Evolutionary conservation across 805 yeast species (phyloP).

Genomic region (Cyberlindnera xylosilytica): DNA sequence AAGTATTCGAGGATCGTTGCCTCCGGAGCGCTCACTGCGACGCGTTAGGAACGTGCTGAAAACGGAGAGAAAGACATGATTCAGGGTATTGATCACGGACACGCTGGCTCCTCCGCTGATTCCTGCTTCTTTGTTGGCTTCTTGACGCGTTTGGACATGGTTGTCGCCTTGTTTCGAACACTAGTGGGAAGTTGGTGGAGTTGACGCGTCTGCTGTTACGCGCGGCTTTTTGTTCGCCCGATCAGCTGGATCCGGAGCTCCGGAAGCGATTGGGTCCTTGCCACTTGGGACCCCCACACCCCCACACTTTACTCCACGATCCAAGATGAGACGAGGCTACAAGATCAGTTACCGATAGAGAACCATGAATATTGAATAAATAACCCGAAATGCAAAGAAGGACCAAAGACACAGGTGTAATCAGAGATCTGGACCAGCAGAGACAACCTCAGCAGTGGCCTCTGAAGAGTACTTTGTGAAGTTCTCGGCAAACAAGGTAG

Average conservation of each 20-base stretch:
- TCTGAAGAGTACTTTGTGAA: conserved; percentile 79
- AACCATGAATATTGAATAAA: conserved; percentile 8
- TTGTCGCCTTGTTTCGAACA: not conserved
- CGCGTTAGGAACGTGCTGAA: not conserved
- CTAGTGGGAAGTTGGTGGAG: not conserved
- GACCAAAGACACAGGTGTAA: not conserved
- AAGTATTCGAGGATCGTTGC: conserved; percentile 36
- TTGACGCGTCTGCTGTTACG: not conserved
- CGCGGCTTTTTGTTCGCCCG: not conserved
- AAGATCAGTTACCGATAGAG: not conserved
- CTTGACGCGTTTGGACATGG: not conserved
- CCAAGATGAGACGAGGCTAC: too few relatives aligned
- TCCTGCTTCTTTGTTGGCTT: not conserved
- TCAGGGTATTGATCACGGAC: not conserved
- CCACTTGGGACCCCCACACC: too few relatives aligned
- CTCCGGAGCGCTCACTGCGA: conserved; percentile 26
- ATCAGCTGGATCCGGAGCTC: not conserved
- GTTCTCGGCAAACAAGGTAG: conserved; percentile 77
- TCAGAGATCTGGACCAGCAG: conserved; percentile 76
- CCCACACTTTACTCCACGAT: too few relatives aligned
- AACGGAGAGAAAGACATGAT: not conserved
- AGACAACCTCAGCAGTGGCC: conserved; percentile 81
- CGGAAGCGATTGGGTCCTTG: too few relatives aligned
- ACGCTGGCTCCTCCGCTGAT: too few relatives aligned
- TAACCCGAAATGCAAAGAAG: not conserved